Percentiles rank a stretch among this genome's conserved stretches.
phyloP scores from a whole-genome alignment of 495 filamentous ascomycete genomes.

The Evernia prunastri region DNA sequence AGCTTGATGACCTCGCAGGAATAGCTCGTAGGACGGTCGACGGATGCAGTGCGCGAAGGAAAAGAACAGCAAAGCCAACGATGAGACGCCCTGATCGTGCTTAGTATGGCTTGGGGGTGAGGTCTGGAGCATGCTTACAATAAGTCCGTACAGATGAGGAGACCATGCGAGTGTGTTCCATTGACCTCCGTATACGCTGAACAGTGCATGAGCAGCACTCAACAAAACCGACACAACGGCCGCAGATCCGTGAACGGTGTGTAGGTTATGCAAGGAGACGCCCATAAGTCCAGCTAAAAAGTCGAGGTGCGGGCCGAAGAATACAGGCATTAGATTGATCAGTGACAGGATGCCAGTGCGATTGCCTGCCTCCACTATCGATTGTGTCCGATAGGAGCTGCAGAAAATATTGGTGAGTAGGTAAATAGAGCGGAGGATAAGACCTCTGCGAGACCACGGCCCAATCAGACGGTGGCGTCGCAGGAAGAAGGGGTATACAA shows the following conservation, averaged over 20 bases:
- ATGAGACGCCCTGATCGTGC: not conserved
- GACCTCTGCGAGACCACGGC: not conserved
- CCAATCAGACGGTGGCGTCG: not conserved
- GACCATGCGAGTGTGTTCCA: not conserved
- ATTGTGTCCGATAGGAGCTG: not conserved
- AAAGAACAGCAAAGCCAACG: not conserved
- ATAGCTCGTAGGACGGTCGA: constrained; percentile 29
- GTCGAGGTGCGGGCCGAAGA: constrained; percentile 27
- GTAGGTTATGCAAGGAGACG: constrained; percentile 11
- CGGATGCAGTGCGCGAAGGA: not conserved
- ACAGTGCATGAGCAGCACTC: not conserved
- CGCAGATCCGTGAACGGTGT: not conserved
- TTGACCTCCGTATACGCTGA: not conserved
- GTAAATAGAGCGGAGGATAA: not conserved
- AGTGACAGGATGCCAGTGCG: not conserved
- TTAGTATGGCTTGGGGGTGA: not conserved
- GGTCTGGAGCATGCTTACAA: constrained; percentile 26
- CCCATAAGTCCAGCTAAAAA: constrained; percentile 29
- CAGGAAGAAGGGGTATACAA: not conserved
- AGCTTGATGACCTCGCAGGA: constrained; percentile 31
- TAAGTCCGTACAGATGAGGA: not conserved
- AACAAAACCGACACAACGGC: not conserved
- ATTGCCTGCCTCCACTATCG: not conserved
- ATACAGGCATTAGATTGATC: constrained; percentile 13
- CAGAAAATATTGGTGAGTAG: constrained; percentile 7